phyloP scores from a whole-genome alignment of 805 yeast genomes.

The Nadsonia fulvescens region DNA sequence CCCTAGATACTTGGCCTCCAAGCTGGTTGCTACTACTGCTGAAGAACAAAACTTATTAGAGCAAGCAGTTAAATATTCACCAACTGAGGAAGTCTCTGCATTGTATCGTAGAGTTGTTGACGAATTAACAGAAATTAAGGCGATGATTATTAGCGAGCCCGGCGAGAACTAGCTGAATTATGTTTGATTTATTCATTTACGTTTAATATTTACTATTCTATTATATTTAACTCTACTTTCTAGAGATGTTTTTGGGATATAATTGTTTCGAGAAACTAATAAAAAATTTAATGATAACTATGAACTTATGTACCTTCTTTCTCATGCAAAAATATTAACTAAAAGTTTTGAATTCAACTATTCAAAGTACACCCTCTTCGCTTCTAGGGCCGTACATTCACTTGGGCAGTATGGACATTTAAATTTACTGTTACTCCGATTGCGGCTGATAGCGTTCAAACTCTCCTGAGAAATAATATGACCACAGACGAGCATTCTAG shows the following conservation, averaged over 20 bases:
- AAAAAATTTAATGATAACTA: too few species aligned
- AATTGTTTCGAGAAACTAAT: too few species aligned
- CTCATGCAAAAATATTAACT: too few species aligned
- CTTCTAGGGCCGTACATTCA: constrained; percentile 24
- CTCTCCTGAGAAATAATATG: constrained; percentile 44
- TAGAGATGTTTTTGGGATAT: too few species aligned
- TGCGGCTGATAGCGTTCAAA: constrained; percentile 27
- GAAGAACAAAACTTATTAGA: constrained; percentile 49
- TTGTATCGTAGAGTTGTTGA: constrained; percentile 3
- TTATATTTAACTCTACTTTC: too few species aligned
- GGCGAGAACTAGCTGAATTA: too few species aligned
- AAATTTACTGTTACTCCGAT: constrained; percentile 27
- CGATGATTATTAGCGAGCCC: too few species aligned
- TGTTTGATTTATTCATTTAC: too few species aligned
- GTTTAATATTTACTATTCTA: too few species aligned
- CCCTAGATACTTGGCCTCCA: constrained; percentile 62
- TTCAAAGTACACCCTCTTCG: constrained; percentile 27
- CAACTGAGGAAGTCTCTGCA: constrained; percentile 3
- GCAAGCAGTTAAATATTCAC: too few species aligned
- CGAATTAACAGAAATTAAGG: constrained; percentile 2
- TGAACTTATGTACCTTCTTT: too few species aligned
- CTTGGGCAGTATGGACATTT: constrained; percentile 62
- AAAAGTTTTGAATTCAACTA: too few species aligned
- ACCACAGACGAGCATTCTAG: constrained; percentile 42
- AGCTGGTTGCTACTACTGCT: constrained; percentile 41